Percentiles rank a stretch among this genome's conserved stretches.
phyloP scores from a whole-genome alignment of 352 stramenopile species.

The Phytopythium boreale region DNA sequence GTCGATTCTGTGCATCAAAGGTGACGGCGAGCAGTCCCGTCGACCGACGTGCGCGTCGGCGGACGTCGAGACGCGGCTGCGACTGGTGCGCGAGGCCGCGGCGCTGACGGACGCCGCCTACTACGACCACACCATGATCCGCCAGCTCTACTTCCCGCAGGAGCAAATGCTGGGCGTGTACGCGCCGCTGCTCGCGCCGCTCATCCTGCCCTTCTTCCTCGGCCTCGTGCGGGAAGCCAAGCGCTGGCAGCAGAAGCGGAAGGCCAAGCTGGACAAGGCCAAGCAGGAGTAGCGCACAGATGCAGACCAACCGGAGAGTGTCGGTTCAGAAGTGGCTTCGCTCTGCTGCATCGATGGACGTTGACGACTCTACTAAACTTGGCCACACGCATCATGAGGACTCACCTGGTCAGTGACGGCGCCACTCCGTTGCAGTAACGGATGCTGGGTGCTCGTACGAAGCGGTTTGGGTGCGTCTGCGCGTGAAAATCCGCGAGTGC shows the following conservation, averaged over 20 bases:
- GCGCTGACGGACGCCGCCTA: constrained; percentile 53
- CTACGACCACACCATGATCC: constrained; percentile 73
- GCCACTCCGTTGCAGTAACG: too few species aligned
- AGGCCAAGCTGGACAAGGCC: constrained; percentile 14
- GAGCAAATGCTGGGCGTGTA: constrained; percentile 69
- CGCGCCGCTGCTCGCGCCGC: constrained; percentile 51
- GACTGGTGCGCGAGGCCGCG: constrained; percentile 40
- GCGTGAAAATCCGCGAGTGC: too few species aligned
- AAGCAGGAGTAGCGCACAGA: not conserved
- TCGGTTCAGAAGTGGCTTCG: too few species aligned
- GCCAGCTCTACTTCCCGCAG: constrained; percentile 68
- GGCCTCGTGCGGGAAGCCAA: constrained; percentile 50
- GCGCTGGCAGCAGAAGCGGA: constrained; percentile 42
- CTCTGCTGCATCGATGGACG: too few species aligned
- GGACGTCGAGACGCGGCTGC: not conserved
- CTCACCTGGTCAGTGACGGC: too few species aligned
- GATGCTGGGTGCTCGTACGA: too few species aligned
- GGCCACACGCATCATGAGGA: too few species aligned
- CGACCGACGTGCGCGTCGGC: not conserved
- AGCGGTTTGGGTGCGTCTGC: too few species aligned
- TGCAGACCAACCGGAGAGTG: too few species aligned
- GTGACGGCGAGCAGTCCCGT: not conserved
- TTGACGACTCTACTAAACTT: too few species aligned
- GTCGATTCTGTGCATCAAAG: constrained; percentile 34
- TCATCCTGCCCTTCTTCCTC: constrained; percentile 60